A percentile compares a stretch with the other conserved stretches of the same genome.
Evolutionary conservation across 1,139 yeast genomes (phyloP).

Genomic region (Candida sp.): DNA sequence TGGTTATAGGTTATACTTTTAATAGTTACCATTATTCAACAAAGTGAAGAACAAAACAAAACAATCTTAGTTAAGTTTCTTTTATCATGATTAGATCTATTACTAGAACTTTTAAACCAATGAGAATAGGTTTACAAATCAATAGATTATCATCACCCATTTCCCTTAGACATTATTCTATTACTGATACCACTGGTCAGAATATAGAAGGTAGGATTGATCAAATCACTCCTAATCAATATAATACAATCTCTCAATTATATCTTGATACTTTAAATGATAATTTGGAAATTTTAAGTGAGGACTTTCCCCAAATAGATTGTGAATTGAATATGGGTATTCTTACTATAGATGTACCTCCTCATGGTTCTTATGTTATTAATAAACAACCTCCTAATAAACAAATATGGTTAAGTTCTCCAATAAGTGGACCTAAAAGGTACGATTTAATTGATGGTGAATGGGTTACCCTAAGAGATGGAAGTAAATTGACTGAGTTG

Average conservation of each 20-base stretch:
- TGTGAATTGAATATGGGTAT: constrained; percentile 87
- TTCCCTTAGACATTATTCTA: background rate
- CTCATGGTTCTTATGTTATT: constrained; percentile 77
- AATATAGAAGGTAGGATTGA: constrained; percentile 49
- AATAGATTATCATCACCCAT: background rate
- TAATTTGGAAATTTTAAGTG: constrained; percentile 61
- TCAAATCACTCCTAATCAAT: constrained; percentile 43
- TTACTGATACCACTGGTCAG: constrained; percentile 11
- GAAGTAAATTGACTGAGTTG: constrained; percentile 42
- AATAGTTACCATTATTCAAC: too few species aligned
- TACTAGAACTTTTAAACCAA: too few species aligned
- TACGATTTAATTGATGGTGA: constrained; percentile 53
- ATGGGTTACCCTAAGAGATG: constrained; percentile 65
- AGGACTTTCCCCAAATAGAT: constrained; percentile 58
- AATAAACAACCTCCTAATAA: constrained; percentile 94
- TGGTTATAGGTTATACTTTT: too few species aligned
- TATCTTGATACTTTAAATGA: constrained; percentile 65
- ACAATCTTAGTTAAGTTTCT: too few species aligned
- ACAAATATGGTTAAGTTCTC: constrained; percentile 92
- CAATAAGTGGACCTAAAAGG: constrained; percentile 86
- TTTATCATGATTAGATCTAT: too few species aligned
- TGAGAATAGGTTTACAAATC: too few species aligned
- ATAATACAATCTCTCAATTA: constrained; percentile 55
- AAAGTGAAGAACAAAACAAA: too few species aligned
- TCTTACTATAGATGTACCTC: constrained; percentile 62